These are phyloP conservation scores for Auricularia auricula-judae DNA, from an alignment of 768 basidiomycete genomes.

Conservation along the genomic window DNA sequence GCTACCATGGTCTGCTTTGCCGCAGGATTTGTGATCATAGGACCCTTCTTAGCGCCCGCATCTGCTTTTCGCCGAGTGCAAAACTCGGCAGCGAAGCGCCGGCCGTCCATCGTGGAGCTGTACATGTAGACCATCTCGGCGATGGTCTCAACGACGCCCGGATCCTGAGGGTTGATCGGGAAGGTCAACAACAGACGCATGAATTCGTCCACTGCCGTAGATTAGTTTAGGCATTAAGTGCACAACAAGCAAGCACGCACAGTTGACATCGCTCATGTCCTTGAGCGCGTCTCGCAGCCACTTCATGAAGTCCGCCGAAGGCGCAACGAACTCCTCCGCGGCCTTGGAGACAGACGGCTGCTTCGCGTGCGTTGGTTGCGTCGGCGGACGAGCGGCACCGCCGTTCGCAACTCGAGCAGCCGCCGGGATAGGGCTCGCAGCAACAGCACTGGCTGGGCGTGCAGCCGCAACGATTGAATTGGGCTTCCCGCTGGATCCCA, in stretches of 20 bases:
- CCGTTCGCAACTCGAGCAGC: slow-evolving; percentile 22
- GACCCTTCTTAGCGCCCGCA: slow-evolving; percentile 38
- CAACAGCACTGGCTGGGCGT: slow-evolving; percentile 15
- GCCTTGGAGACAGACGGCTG: slow-evolving; percentile 20
- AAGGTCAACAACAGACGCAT: slow-evolving; percentile 91
- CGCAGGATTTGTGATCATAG: slow-evolving; percentile 11
- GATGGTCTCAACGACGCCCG: slow-evolving; percentile 80
- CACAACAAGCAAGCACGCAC: slow-evolving; percentile 27
- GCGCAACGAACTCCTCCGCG: slow-evolving; percentile 50
- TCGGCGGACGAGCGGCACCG: slow-evolving; percentile 1
- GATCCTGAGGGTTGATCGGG: slow-evolving; percentile 71
- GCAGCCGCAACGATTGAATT: slow-evolving; percentile 22
- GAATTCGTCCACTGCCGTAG: slow-evolving; percentile 77
- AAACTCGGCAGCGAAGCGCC: slow-evolving; percentile 90
- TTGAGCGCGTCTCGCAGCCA: slow-evolving; percentile 85
- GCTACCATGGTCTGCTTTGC: slow-evolving; percentile 63
- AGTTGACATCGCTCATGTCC: slow-evolving; percentile 44
- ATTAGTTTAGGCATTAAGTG: background rate
- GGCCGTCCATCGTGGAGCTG: slow-evolving; percentile 88
- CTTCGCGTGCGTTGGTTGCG: slow-evolving; percentile 16
- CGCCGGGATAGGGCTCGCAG: slow-evolving; percentile 24
- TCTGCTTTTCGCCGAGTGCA: slow-evolving; percentile 80
- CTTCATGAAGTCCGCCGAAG: slow-evolving; percentile 83
- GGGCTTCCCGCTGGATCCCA: slow-evolving; percentile 67
- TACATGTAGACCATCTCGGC: slow-evolving; percentile 91